Conservation (phyloP, 208 protist species). For the Leishmania aethiopica region DNA sequence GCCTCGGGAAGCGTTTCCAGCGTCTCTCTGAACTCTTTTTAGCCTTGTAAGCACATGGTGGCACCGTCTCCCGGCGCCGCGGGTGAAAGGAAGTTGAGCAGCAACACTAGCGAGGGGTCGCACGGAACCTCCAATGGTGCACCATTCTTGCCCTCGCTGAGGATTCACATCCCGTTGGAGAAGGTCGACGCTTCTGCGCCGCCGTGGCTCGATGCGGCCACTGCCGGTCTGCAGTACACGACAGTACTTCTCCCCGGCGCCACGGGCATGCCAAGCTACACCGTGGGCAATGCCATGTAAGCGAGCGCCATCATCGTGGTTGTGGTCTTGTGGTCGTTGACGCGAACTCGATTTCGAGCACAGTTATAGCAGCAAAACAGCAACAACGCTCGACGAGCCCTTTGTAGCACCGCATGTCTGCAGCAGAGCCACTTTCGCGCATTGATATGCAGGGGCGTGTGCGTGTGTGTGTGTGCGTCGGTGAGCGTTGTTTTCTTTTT, state of each 20-base stretch:
- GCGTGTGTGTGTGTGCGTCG: neutral
- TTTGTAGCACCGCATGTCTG: neutral
- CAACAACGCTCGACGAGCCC: neutral
- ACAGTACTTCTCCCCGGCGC: neutral
- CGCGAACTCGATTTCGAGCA: neutral
- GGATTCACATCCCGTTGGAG: conserved; percentile 6
- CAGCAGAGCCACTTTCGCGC: neutral
- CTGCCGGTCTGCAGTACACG: conserved; percentile 9
- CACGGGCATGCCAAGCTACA: neutral
- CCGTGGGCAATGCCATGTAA: neutral
- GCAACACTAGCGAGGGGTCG: neutral
- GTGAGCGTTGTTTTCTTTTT: neutral
- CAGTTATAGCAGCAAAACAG: neutral
- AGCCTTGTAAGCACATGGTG: neutral
- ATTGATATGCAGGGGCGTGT: neutral
- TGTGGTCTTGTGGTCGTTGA: neutral
- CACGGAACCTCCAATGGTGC: no score
- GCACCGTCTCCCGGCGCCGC: no score
- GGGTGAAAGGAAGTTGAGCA: neutral
- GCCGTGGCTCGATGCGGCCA: conserved; percentile 20
- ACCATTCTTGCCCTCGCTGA: neutral
- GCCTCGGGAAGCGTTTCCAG: neutral
- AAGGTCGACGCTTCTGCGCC: conserved; percentile 3
- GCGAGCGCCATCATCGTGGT: neutral
- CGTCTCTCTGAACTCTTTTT: neutral